Base-by-base conservation (phyloP, 2,329 filamentous ascomycete species). In the Biscogniauxia marginata region DNA sequence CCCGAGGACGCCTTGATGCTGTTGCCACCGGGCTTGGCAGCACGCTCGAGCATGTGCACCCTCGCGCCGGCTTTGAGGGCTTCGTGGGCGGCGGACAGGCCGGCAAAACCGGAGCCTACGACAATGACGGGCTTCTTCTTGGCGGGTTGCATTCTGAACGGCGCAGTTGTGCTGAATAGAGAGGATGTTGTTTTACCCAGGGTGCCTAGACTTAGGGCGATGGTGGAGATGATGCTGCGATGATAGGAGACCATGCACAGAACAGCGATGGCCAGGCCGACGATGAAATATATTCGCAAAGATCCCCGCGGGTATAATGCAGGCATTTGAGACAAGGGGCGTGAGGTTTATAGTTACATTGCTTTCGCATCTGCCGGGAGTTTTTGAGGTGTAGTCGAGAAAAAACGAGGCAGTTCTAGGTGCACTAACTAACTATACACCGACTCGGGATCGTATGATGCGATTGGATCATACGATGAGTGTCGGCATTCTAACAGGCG, bases 1-100 rank as follows among this genome's bases (percentile, higher is more conserved):
- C 84, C 85, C 0, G 84, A 87, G 0, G 84, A 87, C 0, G 85
- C 85, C 70, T 88, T 88, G 70, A 88, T 86, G 64, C 79, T 84
- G 64, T 88, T 87, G 1, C 84, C 84, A 34, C 85, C 85, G 0
- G 84, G 82, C 64, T 84, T 85, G 2, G 78, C 65, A 0, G 79
- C 77, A 19, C 84, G 81, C 56, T 89, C 85, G 11, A 88, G 75
- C 50, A 89, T 75, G 25, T 76, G 74, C 0, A 88, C 85, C 0
- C 76, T 70, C 1, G 81, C 75, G 43, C 79, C 77, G 11, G 78
- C 75, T 3, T 75, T 70, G 4, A 87, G 72, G 6, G 86, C 79
- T 57, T 83, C 76, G 44, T 81, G 78, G 3, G 84, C 80, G 18
- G 85, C 84, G 1, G 81, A 79, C 0, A 88, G 75, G 2, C 85